A percentile compares a stretch with the other conserved stretches of the same genome.
phyloP scores from a whole-genome alignment of 2,329 filamentous ascomycete species.

The Xylaria sp. region DNA sequence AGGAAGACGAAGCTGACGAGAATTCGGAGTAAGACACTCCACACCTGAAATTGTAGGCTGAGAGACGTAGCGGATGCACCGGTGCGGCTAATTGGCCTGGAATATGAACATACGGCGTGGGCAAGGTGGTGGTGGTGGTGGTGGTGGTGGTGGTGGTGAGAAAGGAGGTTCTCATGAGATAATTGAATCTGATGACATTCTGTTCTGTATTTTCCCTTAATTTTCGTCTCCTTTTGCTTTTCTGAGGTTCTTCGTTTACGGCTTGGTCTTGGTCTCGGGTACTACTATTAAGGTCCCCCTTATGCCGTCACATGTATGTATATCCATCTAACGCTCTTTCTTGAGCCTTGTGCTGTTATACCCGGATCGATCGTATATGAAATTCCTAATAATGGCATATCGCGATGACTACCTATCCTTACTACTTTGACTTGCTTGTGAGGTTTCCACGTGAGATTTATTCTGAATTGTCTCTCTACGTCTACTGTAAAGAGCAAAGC shows the following conservation, averaged over 20 bases:
- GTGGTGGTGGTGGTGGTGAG: too few relatives aligned
- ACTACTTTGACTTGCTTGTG: not conserved
- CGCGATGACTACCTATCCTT: not conserved
- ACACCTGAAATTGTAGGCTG: not conserved
- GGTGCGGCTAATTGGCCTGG: not conserved
- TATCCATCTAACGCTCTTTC: slow-evolving; percentile 10
- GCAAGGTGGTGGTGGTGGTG: not conserved
- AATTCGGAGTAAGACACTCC: slow-evolving; percentile 34
- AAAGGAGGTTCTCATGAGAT: slow-evolving; percentile 29
- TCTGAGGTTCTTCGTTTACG: not conserved
- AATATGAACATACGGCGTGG: not conserved
- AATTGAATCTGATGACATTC: slow-evolving; percentile 30
- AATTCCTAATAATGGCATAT: slow-evolving; percentile 6
- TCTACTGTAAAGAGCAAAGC: not conserved
- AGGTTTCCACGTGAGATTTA: not conserved
- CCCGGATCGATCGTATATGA: slow-evolving; percentile 21
- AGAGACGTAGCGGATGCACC: not conserved
- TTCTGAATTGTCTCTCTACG: not conserved
- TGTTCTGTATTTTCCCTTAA: not conserved
- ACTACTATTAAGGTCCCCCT: not conserved
- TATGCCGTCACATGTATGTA: slow-evolving; percentile 16
- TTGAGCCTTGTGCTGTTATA: slow-evolving; percentile 23
- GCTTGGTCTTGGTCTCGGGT: slow-evolving; percentile 1
- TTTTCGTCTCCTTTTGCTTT: not conserved
- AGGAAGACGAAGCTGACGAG: slow-evolving; percentile 38